Conservation (phyloP, 768 basidiomycete species). For the Rhizopogon roseolus region DNA sequence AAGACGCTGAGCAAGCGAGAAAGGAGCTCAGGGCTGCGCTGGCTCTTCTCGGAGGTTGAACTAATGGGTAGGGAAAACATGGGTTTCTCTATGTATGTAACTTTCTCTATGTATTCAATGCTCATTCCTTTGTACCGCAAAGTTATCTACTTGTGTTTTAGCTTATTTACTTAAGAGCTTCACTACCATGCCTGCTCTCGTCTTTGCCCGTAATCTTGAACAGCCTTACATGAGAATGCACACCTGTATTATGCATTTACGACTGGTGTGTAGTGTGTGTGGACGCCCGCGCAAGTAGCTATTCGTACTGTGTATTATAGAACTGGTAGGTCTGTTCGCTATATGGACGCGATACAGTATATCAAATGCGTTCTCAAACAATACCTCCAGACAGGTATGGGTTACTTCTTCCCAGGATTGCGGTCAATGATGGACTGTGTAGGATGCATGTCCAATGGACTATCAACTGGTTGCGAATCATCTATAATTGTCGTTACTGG, state of each 20-base stretch:
- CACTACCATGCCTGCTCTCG: no score
- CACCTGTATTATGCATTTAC: no score
- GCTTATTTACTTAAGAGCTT: not conserved
- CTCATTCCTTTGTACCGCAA: not conserved
- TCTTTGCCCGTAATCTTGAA: no score
- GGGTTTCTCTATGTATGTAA: not conserved
- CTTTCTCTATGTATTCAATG: not conserved
- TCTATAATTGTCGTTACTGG: constrained; percentile 16
- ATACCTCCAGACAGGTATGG: not conserved
- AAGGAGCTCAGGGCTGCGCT: constrained; percentile 80
- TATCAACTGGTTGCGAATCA: constrained; percentile 22
- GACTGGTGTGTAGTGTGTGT: no score
- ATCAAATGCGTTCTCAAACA: not conserved
- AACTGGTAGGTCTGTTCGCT: not conserved
- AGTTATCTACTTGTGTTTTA: not conserved
- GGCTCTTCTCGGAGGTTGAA: constrained; percentile 51
- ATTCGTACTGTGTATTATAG: no score
- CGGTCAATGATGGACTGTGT: constrained; percentile 3
- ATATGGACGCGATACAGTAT: not conserved
- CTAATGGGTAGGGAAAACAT: constrained; percentile 1
- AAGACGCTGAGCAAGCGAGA: constrained; percentile 83
- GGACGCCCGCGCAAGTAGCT: no score
- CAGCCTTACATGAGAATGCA: no score
- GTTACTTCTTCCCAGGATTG: not conserved
- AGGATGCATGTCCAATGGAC: constrained; percentile 23